Evolutionary conservation across 495 filamentous ascomycete species (phyloP).

Genomic region (Podospora fimiseda): DNA sequence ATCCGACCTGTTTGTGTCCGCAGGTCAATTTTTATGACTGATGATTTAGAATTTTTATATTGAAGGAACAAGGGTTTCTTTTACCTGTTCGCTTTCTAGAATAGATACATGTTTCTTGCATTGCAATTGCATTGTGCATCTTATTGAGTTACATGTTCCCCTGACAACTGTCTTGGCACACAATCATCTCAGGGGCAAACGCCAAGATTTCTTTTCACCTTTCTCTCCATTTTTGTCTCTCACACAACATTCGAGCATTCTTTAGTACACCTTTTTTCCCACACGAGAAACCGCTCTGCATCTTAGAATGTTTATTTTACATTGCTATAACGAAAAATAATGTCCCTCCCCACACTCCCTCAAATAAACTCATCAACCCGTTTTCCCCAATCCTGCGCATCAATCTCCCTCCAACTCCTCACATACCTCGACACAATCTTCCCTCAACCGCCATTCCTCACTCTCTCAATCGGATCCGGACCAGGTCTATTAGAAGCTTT

Average conservation of each 20-base stretch:
- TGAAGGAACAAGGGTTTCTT: background rate
- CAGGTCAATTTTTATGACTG: background rate
- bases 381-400: conserved; percentile 17
- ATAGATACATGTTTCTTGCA: too few species aligned
- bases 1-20: background rate
- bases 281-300: too few species aligned
- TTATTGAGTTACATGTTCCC: too few species aligned
- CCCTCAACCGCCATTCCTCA: conserved; percentile 10
- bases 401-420: conserved; percentile 20
- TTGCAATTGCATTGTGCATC: too few species aligned
- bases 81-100: background rate
- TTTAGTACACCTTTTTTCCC: too few species aligned
- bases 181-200: too few species aligned
- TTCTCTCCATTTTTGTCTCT: too few species aligned
- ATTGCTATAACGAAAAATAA: background rate
- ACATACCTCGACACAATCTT: conserved; percentile 15
- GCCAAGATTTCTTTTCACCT: too few species aligned
- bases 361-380: conserved; percentile 13
- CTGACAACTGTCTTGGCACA: too few species aligned
- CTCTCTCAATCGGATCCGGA: conserved; percentile 21
- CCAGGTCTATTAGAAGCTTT: conserved; percentile 24
- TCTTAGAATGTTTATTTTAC: background rate
- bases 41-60: too few species aligned
- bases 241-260: too few species aligned
- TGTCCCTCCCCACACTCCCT: background rate